phyloP scores from a whole-genome alignment of 2,329 filamentous ascomycete genomes.

The Huntiella bhutanensis region DNA sequence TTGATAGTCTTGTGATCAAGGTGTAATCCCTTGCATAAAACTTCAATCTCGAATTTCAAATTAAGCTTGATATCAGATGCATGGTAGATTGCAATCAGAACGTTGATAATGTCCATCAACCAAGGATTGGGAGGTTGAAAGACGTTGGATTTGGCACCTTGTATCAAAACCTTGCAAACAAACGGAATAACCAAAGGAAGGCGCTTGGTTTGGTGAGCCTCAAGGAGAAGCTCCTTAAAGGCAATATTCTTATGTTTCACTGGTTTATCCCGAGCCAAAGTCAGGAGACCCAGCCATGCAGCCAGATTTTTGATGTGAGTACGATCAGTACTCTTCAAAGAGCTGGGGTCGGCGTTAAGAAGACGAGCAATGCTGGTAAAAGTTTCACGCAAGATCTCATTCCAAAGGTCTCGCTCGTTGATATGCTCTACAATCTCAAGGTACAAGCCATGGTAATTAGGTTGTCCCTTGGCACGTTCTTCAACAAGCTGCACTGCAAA shows the following conservation, averaged over 20 bases:
- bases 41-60: constrained; percentile 95
- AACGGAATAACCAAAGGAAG: constrained; percentile 89
- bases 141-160: constrained; percentile 67
- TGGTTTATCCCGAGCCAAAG: constrained; percentile 80
- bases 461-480: constrained; percentile 89
- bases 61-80: constrained; percentile 88
- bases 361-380: constrained; percentile 71
- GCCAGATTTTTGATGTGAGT: constrained; percentile 84
- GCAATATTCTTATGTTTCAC: constrained; percentile 95
- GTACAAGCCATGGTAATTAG: constrained; percentile 89
- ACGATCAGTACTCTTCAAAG: constrained; percentile 35
- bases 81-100: constrained; percentile 86
- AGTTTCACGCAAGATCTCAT: constrained; percentile 81
- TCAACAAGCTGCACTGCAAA: constrained; percentile 91
- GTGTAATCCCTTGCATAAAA: constrained; percentile 78
- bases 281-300: constrained; percentile 82
- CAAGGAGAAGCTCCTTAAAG: constrained; percentile 86
- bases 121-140: constrained; percentile 94
- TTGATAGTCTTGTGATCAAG: constrained; percentile 87
- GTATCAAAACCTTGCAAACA: constrained; percentile 83
- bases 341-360: constrained; percentile 68
- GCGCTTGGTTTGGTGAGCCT: constrained; percentile 82
- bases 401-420: constrained; percentile 59
- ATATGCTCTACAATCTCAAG: constrained; percentile 74
- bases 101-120: constrained; percentile 86